Percentiles rank a stretch among this genome's conserved stretches.
phyloP scores from a whole-genome alignment of 352 stramenopile genomes.

The Paralagenidium karlingii region DNA sequence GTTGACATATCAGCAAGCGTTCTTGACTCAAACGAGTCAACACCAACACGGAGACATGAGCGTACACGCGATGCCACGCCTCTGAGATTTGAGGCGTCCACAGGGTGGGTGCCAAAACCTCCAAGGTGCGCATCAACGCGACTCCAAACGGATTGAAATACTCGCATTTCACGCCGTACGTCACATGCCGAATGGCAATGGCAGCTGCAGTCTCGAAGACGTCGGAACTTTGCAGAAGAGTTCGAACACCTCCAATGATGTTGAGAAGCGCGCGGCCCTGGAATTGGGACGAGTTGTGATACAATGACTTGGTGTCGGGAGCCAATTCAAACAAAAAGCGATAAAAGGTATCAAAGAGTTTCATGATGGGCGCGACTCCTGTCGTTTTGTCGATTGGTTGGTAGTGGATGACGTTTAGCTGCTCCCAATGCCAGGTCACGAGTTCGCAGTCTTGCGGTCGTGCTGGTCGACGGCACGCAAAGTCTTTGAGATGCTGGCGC shows the following conservation, averaged over 20 bases:
- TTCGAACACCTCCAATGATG: conserved; percentile 23
- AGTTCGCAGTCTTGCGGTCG: conserved; percentile 8
- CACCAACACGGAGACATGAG: too few relatives aligned
- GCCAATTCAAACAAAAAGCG: conserved; percentile 19
- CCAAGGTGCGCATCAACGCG: conserved; percentile 12
- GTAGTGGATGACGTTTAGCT: too few relatives aligned
- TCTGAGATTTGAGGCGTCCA: conserved; percentile 13
- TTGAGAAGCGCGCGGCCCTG: conserved; percentile 23
- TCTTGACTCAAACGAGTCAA: too few relatives aligned
- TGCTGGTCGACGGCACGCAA: conserved; percentile 9
- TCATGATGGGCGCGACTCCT: conserved; percentile 28
- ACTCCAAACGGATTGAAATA: conserved; percentile 24
- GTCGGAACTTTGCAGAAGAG: conserved; percentile 17
- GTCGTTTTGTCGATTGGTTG: too few relatives aligned
- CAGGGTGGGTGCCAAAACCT: conserved; percentile 12
- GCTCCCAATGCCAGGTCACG: conserved; percentile 14
- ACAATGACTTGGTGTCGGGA: conserved; percentile 20
- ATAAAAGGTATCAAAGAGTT: conserved; percentile 36
- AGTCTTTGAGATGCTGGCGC: too few relatives aligned
- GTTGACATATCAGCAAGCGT: too few relatives aligned
- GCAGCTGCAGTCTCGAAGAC: conserved; percentile 11
- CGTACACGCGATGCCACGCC: conserved; percentile 15
- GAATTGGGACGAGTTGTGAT: conserved; percentile 20
- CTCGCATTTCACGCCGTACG: conserved; percentile 19
- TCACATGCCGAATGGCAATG: conserved; percentile 18